Evolutionary conservation across 169 alveolate species (phyloP), one percentile per base, ranked within the genome.

Genomic region (Cryptosporidium viatorum): DNA sequence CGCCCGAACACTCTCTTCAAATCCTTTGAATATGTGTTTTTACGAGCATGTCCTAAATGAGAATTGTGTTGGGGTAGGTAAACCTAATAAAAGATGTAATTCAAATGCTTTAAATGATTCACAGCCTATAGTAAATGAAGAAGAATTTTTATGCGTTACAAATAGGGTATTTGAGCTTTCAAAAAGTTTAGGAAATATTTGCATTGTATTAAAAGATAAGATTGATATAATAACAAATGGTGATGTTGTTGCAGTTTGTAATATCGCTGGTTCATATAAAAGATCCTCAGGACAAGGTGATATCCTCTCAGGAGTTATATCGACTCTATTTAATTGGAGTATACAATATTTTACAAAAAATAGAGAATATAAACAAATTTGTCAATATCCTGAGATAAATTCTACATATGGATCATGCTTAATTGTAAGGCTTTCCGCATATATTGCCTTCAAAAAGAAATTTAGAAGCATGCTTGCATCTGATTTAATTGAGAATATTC

Each of bases 201-300:
- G 89, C 39, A 80, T 80, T 59, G 92, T 93, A 51, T 86, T 92
- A 41, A 94, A 95, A 85, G 97, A 97, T 29, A 86, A 92, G 75
- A 71, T 94, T 45, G 97, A 95, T 91, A 85, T 96, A n/a, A 94
- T 95, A 52, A 89, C 96, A 12, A 93, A 96, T 93, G 97, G 98
- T 16, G 93, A 93, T 3, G 86, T 86, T 37, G 91, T 93, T 23
- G 95, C 94, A 62, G 87, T 92, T 62, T 95, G 95, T 26, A 86
- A 71, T 16, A 43, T 91, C 62, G 43, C 92, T 70, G 96, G 96
- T 1, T 91, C 96, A 18, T 69, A 84, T 65, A 96, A 96, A 86
- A 92, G 97, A 85, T 91, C 96, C 35, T 96, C 96, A 69, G 96
- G 97, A n/a, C 91, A 94, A 84, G 97, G 98, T n/a, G 97, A 94